phyloP scores from a whole-genome alignment of 2,329 filamentous ascomycete genomes.

The Sclerotiophoma versabilis region DNA sequence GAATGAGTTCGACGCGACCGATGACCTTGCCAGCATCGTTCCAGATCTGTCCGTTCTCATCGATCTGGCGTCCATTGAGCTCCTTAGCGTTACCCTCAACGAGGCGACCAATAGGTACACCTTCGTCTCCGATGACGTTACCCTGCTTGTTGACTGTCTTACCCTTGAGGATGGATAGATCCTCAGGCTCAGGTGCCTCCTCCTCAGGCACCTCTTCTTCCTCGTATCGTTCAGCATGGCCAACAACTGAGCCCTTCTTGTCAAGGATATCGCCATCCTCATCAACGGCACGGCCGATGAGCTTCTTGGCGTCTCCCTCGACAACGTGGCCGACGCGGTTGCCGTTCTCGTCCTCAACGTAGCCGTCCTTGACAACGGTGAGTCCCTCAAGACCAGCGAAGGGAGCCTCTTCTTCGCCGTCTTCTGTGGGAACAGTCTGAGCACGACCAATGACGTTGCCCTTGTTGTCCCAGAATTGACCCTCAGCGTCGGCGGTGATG shows the following conservation, averaged over 20 bases:
- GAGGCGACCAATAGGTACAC: constrained; percentile 66
- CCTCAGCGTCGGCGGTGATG: constrained; percentile 54
- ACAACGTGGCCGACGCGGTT: constrained; percentile 58
- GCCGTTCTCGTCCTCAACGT: constrained; percentile 59
- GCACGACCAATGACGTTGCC: constrained; percentile 60
- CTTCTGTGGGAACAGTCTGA: constrained; percentile 56
- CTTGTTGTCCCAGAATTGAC: constrained; percentile 63
- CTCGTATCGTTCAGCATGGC: constrained; percentile 63
- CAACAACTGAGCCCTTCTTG: constrained; percentile 61
- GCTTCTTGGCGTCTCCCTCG: constrained; percentile 60
- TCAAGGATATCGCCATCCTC: constrained; percentile 62
- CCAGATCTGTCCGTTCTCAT: constrained; percentile 74
- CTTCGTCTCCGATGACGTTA: constrained; percentile 59
- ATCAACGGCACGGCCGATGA: constrained; percentile 58
- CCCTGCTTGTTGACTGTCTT: constrained; percentile 59
- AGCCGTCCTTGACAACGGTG: constrained; percentile 58
- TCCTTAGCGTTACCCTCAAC: constrained; percentile 70
- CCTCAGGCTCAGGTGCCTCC: constrained; percentile 50
- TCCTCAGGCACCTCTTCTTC: constrained; percentile 63
- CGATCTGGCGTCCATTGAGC: constrained; percentile 72
- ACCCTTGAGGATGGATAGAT: constrained; percentile 56
- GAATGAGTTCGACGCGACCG: constrained; percentile 71
- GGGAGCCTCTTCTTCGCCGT: constrained; percentile 56
- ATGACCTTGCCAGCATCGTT: constrained; percentile 76
- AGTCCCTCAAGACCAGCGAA: constrained; percentile 61